Conservation (phyloP, 2,329 filamentous ascomycete genomes). For the Cyphellophora europaea region DNA sequence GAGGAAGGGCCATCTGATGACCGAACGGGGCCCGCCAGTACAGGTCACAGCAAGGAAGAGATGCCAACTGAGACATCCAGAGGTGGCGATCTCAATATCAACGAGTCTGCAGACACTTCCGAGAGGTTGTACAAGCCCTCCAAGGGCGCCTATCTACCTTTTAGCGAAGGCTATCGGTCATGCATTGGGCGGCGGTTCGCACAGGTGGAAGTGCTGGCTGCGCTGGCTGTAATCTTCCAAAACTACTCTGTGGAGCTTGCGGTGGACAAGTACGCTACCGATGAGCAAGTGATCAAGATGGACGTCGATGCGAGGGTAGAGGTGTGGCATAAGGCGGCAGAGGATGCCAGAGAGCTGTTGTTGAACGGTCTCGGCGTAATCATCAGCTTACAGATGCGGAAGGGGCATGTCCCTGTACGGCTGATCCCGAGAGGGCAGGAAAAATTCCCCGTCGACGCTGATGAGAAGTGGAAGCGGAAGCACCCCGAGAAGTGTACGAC, state of each 20-base stretch:
- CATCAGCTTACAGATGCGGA: slow-evolving; percentile 63
- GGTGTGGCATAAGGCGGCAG: slow-evolving; percentile 54
- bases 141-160: slow-evolving; percentile 46
- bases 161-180: slow-evolving; percentile 45
- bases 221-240: slow-evolving; percentile 42
- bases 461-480: slow-evolving; percentile 19
- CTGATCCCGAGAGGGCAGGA: slow-evolving; percentile 62
- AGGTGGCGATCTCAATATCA: slow-evolving; percentile 35
- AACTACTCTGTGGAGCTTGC: slow-evolving; percentile 61
- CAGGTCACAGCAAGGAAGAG: slow-evolving; percentile 4
- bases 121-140: slow-evolving; percentile 50
- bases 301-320: slow-evolving; percentile 33
- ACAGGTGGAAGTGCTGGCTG: slow-evolving; percentile 47
- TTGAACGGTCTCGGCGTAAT: slow-evolving; percentile 48
- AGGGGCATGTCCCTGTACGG: slow-evolving; percentile 52
- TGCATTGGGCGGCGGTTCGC: slow-evolving; percentile 49
- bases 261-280: slow-evolving; percentile 49
- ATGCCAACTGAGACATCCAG: slow-evolving; percentile 17
- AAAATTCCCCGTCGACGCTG: slow-evolving; percentile 42
- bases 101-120: slow-evolving; percentile 52
- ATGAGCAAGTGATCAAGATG: slow-evolving; percentile 47
- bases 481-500: slow-evolving; percentile 12
- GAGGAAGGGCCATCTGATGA: slow-evolving; percentile 14
- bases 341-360: slow-evolving; percentile 44
- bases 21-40: slow-evolving; percentile 4